phyloP scores from a whole-genome alignment of 306 rosid genomes.

The Morella rubra region DNA sequence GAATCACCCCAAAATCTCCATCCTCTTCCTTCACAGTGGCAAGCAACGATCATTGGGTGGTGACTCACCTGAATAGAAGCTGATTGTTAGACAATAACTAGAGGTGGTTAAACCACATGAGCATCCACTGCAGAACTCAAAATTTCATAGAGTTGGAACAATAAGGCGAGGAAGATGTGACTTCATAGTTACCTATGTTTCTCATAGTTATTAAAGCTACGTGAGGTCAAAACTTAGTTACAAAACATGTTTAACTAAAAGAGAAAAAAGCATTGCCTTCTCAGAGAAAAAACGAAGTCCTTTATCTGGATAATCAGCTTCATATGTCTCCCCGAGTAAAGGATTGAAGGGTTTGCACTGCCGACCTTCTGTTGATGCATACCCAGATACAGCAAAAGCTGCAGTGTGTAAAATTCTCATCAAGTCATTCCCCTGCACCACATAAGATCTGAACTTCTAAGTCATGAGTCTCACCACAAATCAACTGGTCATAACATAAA shows the following conservation, averaged over 20 bases:
- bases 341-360: slow-evolving; percentile 99
- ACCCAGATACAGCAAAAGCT: slow-evolving; percentile 97
- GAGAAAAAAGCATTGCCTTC: slow-evolving; percentile 54
- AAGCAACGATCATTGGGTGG: slow-evolving; percentile 97
- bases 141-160: slow-evolving; percentile 9
- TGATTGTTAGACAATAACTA: slow-evolving; percentile 45
- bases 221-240: not conserved
- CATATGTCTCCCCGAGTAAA: slow-evolving; percentile 95
- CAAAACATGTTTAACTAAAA: not conserved
- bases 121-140: slow-evolving; percentile 14
- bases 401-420: slow-evolving; percentile 91
- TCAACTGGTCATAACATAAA: not conserved
- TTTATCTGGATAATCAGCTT: slow-evolving; percentile 97
- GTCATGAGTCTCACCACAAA: slow-evolving; percentile 27
- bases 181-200: not conserved
- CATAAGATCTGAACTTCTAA: slow-evolving; percentile 32
- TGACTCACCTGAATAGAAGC: slow-evolving; percentile 81
- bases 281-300: slow-evolving; percentile 90
- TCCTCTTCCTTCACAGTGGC: slow-evolving; percentile 93
- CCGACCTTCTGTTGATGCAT: slow-evolving; percentile 97
- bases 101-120: slow-evolving; percentile 22
- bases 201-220: not conserved
- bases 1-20: slow-evolving; percentile 99
- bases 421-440: slow-evolving; percentile 92
- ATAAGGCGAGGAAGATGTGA: slow-evolving; percentile 18